Conservation (phyloP, 805 yeast genomes). For the Monosporozyma yasuniensis region DNA sequence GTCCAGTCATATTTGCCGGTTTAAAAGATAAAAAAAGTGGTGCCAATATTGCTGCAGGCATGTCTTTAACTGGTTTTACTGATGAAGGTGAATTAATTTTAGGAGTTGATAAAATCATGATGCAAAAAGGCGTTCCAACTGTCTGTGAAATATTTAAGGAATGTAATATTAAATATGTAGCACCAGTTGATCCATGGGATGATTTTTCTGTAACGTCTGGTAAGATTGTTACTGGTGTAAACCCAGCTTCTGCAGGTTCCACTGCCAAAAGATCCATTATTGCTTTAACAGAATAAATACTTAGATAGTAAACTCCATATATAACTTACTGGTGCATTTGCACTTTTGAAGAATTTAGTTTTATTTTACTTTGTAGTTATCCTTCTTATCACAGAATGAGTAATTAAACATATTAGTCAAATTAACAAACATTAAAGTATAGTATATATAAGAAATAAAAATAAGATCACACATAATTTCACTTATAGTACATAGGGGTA, state of each 20-base stretch:
- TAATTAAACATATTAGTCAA: background rate
- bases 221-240: slow-evolving; percentile 54
- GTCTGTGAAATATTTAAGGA: slow-evolving; percentile 33
- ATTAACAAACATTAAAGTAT: background rate
- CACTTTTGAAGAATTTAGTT: no score
- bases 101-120: slow-evolving; percentile 21
- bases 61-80: slow-evolving; percentile 52
- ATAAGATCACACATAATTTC: background rate
- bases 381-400: no score
- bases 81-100: slow-evolving; percentile 42
- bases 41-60: slow-evolving; percentile 40
- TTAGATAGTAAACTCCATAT: background rate
- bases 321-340: no score
- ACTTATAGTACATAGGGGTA: background rate
- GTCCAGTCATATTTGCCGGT: slow-evolving; percentile 49
- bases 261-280: slow-evolving; percentile 33
- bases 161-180: slow-evolving; percentile 36
- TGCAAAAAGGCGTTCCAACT: slow-evolving; percentile 25
- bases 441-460: background rate
- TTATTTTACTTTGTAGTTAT: no score
- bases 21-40: slow-evolving; percentile 37
- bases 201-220: slow-evolving; percentile 47
- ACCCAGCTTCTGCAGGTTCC: slow-evolving; percentile 48
- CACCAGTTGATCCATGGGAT: slow-evolving; percentile 45
- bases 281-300: background rate